Evolutionary conservation across 306 rosid genomes (phyloP).

Genomic region (barrel medic (Medicago truncatula)): MtrunA17r5.0-ANR NC_053045.1:61713501-61714000

Average conservation of each 20-base stretch:
- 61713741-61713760: background rate
- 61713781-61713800: background rate
- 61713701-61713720: background rate
- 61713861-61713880: conserved; percentile 15
- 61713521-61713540: background rate
- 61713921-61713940: conserved; percentile 87
- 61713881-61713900: conserved; percentile 65
- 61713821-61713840: background rate
- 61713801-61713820: background rate
- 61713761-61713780: conserved; percentile 8
- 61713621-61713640: background rate
- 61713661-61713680: conserved; percentile 12
- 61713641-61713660: background rate
- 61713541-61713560: no score
- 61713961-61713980: conserved; percentile 85
- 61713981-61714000: conserved; percentile 74
- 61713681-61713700: background rate
- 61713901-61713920: conserved; percentile 82
- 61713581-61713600: conserved; percentile 10
- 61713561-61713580: conserved; percentile 22
- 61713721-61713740: background rate
- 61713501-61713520: conserved; percentile 19
- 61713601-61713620: conserved; percentile 9
- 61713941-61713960: conserved; percentile 77
- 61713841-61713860: conserved; percentile 21